Evolutionary conservation across 2,329 filamentous ascomycete genomes (phyloP), one percentile per base, ranked within the genome.

Genomic region (Pestalotiopsis sp.): DNA sequence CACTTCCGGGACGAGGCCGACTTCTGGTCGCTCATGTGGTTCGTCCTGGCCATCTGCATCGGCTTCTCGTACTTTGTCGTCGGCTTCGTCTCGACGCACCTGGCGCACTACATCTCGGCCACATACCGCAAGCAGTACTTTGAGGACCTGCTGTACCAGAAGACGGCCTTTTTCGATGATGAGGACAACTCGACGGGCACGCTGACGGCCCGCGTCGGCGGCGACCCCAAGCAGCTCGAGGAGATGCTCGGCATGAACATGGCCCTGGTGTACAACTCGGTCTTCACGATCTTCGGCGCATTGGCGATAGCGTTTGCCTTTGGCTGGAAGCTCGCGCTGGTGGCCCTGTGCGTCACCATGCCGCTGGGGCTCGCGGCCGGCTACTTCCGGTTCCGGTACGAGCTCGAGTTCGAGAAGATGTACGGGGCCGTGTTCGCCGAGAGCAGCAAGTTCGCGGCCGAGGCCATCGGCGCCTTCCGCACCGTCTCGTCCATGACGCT

Each of bases 261-360:
- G 84, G 85, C 89, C 2, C 84, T 70, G 67, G 69, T 70, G 1
- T 68, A 68, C 39, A 70, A 70, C 27, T 66, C 69, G 1, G 55
- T 91, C 25, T 91, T 93, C 75, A 91, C 88, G 63, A 79, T 95
- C 3, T 73, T 88, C 9, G 92, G 91, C 0, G 88, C 87, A 7
- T 79, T 93, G 14, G 81, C 86, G 58, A 91, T 95, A 65, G 85
- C 91, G 1, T 94, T 93, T 73, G 82, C 86, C 3, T 93, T 91
- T 76, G 91, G 91, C 1, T 95, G 93, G 93, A 95, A 94, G 76
- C 83, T 95, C 9, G 88, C 90, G 0, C 80, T 94, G 0, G 90
- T 95, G 0, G 86, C 88, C 0, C 81, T 90, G 9, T 91, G 89
- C 72, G 88, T 92, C 9, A 86, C 87, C 5, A 78, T 87, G 66